A percentile compares a stretch with the other conserved stretches of the same genome.
These are phyloP conservation scores for Benincasa hispida DNA, from an alignment of 306 rosid species.

Conservation along the genomic window DNA sequence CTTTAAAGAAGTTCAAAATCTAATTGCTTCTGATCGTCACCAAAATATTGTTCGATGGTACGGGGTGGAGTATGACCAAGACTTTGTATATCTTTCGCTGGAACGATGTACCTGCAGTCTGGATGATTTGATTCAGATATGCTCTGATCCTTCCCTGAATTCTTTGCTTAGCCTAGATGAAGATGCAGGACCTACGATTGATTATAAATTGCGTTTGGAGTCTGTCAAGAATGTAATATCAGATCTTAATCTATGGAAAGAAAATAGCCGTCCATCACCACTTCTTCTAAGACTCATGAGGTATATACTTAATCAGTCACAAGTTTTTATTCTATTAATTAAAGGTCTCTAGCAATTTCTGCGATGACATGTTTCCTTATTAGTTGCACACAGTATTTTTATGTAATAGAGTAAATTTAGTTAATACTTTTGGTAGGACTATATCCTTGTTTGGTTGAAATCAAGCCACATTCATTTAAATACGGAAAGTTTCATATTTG, in stretches of 20 bases:
- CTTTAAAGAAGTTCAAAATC: slow-evolving; percentile 66
- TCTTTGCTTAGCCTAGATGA: slow-evolving; percentile 11
- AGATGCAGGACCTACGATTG: slow-evolving; percentile 14
- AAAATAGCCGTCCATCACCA: slow-evolving; percentile 46
- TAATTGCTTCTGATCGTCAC: slow-evolving; percentile 50
- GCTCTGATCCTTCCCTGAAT: slow-evolving; percentile 20
- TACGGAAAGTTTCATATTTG: neutral
- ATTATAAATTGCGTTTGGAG: slow-evolving; percentile 23
- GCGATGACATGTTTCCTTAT: neutral
- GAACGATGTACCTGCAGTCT: slow-evolving; percentile 71
- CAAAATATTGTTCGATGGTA: slow-evolving; percentile 85
- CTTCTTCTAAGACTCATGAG: slow-evolving; percentile 56
- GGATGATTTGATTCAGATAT: slow-evolving; percentile 43
- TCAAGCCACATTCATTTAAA: neutral
- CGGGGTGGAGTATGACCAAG: slow-evolving; percentile 70
- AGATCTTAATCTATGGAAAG: slow-evolving; percentile 34
- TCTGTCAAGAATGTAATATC: slow-evolving; percentile 21
- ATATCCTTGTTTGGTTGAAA: neutral
- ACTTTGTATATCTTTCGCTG: slow-evolving; percentile 68
- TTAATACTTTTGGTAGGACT: neutral
- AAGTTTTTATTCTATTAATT: neutral
- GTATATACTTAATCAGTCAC: slow-evolving; percentile 17
- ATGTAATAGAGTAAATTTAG: neutral
- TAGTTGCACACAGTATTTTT: neutral
- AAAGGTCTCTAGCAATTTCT: neutral